A percentile compares a stretch with the other conserved stretches of the same genome.
These are phyloP conservation scores for Malassezia obtusa DNA, from an alignment of 1,284 basidiomycete species.

Conservation along the genomic window DNA sequence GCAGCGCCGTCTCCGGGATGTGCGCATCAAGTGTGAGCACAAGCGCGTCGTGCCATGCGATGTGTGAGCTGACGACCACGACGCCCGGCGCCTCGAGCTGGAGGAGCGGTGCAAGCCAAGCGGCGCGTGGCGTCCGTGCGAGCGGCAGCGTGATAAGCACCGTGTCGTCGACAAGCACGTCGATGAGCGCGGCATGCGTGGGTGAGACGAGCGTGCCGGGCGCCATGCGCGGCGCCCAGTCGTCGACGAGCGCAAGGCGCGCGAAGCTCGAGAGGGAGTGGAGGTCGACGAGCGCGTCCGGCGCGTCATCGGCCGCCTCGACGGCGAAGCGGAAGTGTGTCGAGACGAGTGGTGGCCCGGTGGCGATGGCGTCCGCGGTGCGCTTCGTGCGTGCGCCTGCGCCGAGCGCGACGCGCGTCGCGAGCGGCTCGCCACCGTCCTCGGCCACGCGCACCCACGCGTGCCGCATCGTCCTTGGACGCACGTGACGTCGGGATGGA, in stretches of 20 bases:
- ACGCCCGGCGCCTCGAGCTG: not conserved
- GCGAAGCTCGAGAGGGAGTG: not conserved
- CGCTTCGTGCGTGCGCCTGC: not conserved
- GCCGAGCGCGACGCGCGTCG: not conserved
- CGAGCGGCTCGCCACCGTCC: not conserved
- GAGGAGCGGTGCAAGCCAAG: not conserved
- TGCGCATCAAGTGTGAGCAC: not conserved
- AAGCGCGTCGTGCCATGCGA: not conserved
- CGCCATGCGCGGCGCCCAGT: not conserved
- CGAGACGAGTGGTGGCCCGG: not conserved
- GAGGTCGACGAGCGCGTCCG: too few species aligned
- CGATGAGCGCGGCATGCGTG: not conserved
- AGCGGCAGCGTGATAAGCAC: not conserved
- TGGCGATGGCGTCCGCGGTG: not conserved
- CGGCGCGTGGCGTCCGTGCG: not conserved
- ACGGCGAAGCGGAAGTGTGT: not conserved
- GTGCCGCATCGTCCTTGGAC: not conserved
- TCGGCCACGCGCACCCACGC: not conserved
- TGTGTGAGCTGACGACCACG: not conserved
- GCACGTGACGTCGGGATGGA: slow-evolving; percentile 1
- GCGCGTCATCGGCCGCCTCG: not conserved
- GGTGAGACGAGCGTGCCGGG: not conserved
- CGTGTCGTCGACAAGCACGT: not conserved
- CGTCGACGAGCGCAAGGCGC: not conserved
- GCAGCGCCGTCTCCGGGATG: not conserved